Percentiles rank a stretch among this genome's conserved stretches.
Conservation (phyloP, 371 early-diverging fungal species). For the Apophysomyces sp. region DNA sequence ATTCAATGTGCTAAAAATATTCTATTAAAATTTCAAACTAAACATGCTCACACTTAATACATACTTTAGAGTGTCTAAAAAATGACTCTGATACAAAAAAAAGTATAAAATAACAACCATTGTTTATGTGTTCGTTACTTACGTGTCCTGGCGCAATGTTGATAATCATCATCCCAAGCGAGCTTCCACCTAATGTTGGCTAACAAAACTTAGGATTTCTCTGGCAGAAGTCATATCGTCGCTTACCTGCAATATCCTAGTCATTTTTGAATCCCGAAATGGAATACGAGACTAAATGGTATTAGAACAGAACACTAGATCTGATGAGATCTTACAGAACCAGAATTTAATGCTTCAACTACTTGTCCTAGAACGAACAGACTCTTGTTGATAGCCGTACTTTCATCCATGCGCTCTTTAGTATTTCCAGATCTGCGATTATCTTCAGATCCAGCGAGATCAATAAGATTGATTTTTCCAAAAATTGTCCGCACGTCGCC, state of each 20-base stretch:
- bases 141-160: constrained; percentile 60
- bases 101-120: neutral
- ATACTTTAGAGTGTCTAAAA: constrained; percentile 53
- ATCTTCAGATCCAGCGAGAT: constrained; percentile 79
- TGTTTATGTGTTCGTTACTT: constrained; percentile 9
- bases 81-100: constrained; percentile 6
- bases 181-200: constrained; percentile 65
- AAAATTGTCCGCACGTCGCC: constrained; percentile 15
- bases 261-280: constrained; percentile 79
- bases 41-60: neutral
- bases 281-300: constrained; percentile 51
- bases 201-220: neutral
- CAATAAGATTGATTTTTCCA: constrained; percentile 65
- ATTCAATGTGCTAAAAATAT: constrained; percentile 52
- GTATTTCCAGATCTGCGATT: constrained; percentile 72
- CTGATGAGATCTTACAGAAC: constrained; percentile 29
- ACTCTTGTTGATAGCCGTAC: constrained; percentile 72
- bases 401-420: constrained; percentile 63
- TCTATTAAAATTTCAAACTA: neutral
- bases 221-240: neutral
- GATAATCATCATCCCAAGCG: constrained; percentile 64
- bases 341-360: constrained; percentile 64
- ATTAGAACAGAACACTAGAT: neutral
- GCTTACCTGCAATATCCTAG: constrained; percentile 63
- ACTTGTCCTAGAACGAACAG: constrained; percentile 76